Evolutionary conservation across 257 asterid species (phyloP).

Genomic region (Agastache rugosa): DNA sequence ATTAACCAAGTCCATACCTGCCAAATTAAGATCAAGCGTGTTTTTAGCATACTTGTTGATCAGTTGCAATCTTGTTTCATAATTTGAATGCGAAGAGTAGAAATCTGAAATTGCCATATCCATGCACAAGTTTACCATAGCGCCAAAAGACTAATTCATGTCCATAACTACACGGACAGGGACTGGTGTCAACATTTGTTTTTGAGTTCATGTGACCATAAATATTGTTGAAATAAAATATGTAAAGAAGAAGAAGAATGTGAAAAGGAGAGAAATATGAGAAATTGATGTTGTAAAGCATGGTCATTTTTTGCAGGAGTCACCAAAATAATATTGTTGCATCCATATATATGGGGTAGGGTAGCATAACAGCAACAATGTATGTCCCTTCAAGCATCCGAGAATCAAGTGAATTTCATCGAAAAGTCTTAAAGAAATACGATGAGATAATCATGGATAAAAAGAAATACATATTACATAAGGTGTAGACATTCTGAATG

Average conservation of each 20-base stretch:
- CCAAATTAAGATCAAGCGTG: constrained; percentile 41
- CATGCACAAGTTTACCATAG: constrained; percentile 45
- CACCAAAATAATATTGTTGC: too few species aligned
- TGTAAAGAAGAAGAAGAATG: constrained; percentile 1
- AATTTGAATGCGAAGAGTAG: constrained; percentile 39
- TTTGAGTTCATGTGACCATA: background rate
- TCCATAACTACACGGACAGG: constrained; percentile 48
- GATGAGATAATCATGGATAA: too few species aligned
- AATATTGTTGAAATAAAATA: background rate
- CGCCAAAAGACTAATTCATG: constrained; percentile 45
- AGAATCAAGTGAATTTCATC: background rate
- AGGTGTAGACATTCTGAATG: too few species aligned
- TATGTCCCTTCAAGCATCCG: background rate
- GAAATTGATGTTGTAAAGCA: background rate
- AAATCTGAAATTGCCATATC: constrained; percentile 54
- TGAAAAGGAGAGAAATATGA: background rate
- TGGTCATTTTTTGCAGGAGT: background rate
- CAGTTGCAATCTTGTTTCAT: constrained; percentile 43
- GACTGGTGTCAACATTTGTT: background rate
- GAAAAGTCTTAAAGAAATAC: background rate
- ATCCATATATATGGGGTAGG: background rate
- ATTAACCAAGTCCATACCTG: constrained; percentile 41
- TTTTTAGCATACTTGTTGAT: constrained; percentile 40
- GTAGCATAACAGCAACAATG: background rate
- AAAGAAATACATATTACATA: too few species aligned